phyloP scores from a whole-genome alignment of 352 stramenopile genomes.

The Pythium apleroticum region DNA sequence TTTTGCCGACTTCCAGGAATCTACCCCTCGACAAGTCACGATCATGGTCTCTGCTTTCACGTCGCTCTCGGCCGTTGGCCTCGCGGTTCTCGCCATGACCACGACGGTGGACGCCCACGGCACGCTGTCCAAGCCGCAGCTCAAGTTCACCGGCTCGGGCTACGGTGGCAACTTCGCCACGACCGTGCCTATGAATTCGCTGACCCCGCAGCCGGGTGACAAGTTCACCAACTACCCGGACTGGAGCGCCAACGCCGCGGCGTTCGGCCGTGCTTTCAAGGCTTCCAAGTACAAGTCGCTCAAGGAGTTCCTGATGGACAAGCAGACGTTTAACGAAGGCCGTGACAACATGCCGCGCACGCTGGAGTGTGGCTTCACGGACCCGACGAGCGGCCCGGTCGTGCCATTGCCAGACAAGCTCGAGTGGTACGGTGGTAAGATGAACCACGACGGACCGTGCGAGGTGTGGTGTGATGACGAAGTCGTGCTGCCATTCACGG shows the following conservation, averaged over 20 bases:
- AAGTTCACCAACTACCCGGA: constrained; percentile 5
- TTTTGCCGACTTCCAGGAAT: background rate
- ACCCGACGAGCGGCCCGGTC: constrained; percentile 33
- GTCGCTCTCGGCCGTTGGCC: background rate
- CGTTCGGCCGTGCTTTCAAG: constrained; percentile 30
- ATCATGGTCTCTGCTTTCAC: constrained; percentile 7
- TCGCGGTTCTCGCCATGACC: background rate
- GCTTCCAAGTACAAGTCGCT: constrained; percentile 45
- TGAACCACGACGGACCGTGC: constrained; percentile 44
- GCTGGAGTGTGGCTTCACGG: constrained; percentile 46
- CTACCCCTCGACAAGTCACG: background rate
- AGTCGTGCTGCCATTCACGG: constrained; percentile 32
- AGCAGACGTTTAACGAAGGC: constrained; percentile 29
- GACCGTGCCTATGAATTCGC: background rate
- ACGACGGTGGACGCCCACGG: constrained; percentile 9
- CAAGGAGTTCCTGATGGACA: constrained; percentile 41
- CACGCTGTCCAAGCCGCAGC: constrained; percentile 6
- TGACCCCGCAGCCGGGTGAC: background rate
- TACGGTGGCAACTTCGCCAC: constrained; percentile 17
- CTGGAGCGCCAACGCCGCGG: constrained; percentile 7
- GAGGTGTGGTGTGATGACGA: constrained; percentile 49
- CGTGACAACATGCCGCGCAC: constrained; percentile 18
- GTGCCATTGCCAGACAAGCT: constrained; percentile 35
- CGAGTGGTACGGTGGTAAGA: constrained; percentile 43
- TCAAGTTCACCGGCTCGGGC: constrained; percentile 11